Percentiles rank a stretch among this genome's conserved stretches.
These are phyloP conservation scores for Penicillium sp. DNA, from an alignment of 2,329 filamentous ascomycete genomes.

Conservation along the genomic window DNA sequence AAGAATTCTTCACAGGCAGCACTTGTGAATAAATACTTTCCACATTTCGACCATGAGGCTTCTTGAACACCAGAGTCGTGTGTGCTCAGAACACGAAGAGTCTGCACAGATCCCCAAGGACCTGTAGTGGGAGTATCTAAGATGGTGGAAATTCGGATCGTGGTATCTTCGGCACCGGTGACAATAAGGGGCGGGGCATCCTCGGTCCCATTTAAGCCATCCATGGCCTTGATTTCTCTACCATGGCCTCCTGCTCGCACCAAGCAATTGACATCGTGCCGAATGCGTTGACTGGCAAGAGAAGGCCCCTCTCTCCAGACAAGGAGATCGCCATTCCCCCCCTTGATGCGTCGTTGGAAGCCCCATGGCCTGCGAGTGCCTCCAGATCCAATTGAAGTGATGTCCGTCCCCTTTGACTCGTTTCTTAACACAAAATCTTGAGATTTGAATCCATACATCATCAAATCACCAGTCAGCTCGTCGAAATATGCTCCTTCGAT, in stretches of 20 bases:
- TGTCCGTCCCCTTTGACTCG: slow-evolving; percentile 66
- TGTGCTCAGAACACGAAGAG: slow-evolving; percentile 66
- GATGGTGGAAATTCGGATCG: slow-evolving; percentile 66
- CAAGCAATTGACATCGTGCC: slow-evolving; percentile 43
- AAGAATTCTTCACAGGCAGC: slow-evolving; percentile 87
- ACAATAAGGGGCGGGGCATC: slow-evolving; percentile 50
- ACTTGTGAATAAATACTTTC: slow-evolving; percentile 76
- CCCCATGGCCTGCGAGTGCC: slow-evolving; percentile 79
- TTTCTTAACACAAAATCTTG: slow-evolving; percentile 79
- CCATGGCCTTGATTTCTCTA: slow-evolving; percentile 73
- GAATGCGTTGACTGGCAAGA: slow-evolving; percentile 49
- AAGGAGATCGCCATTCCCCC: slow-evolving; percentile 53
- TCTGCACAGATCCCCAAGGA: slow-evolving; percentile 41
- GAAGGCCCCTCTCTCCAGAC: slow-evolving; percentile 72
- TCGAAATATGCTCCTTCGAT: slow-evolving; percentile 71
- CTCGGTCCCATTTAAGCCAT: slow-evolving; percentile 40
- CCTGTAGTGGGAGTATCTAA: slow-evolving; percentile 7
- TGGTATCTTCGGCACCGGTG: slow-evolving; percentile 70
- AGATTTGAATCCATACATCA: slow-evolving; percentile 26
- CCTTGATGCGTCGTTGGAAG: slow-evolving; percentile 41
- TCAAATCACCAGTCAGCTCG: slow-evolving; percentile 23
- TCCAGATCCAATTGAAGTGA: slow-evolving; percentile 75
- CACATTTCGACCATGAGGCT: slow-evolving; percentile 68
- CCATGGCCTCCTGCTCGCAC: slow-evolving; percentile 76
- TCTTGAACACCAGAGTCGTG: slow-evolving; percentile 84